Conservation (phyloP, 2,329 filamentous ascomycete genomes). For the Didymella pinodella region DNA sequence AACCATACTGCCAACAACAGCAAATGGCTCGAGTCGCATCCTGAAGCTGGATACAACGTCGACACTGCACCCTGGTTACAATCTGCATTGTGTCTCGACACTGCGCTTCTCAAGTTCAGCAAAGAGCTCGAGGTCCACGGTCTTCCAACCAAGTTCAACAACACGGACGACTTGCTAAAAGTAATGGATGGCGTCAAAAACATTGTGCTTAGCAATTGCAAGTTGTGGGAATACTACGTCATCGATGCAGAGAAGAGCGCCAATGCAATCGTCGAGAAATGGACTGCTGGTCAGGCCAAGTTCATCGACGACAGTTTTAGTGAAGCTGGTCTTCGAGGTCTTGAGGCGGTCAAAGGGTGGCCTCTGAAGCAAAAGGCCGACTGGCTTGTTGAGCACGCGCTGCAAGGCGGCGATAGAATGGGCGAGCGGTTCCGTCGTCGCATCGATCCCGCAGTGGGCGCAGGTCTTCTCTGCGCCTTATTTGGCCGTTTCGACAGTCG, state of each 20-base stretch:
- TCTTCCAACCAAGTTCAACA: conserved; percentile 77
- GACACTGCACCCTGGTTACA: conserved; percentile 80
- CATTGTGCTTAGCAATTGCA: conserved; percentile 77
- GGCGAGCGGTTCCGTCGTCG: conserved; percentile 79
- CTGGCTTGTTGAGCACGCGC: conserved; percentile 72
- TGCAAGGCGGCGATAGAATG: conserved; percentile 75
- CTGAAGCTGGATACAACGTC: conserved; percentile 94
- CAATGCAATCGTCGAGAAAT: conserved; percentile 73
- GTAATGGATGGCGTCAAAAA: conserved; percentile 87
- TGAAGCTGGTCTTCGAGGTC: conserved; percentile 57
- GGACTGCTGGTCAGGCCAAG: conserved; percentile 68
- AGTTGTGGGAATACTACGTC: conserved; percentile 93
- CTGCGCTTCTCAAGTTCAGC: conserved; percentile 72
- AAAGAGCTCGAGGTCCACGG: conserved; percentile 70
- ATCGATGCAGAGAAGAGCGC: conserved; percentile 79
- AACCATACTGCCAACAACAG: conserved; percentile 98
- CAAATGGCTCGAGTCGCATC: conserved; percentile 91
- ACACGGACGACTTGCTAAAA: conserved; percentile 73
- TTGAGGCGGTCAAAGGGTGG: conserved; percentile 63
- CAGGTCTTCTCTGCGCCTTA: conserved; percentile 71
- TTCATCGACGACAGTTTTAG: conserved; percentile 63
- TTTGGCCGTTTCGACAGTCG: conserved; percentile 72
- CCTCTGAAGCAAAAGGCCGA: conserved; percentile 66
- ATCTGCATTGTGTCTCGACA: conserved; percentile 77
- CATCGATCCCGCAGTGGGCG: conserved; percentile 73